These are phyloP conservation scores for Hepatocystis sp. DNA, from an alignment of 169 alveolate species.

Conservation along the genomic window DNA sequence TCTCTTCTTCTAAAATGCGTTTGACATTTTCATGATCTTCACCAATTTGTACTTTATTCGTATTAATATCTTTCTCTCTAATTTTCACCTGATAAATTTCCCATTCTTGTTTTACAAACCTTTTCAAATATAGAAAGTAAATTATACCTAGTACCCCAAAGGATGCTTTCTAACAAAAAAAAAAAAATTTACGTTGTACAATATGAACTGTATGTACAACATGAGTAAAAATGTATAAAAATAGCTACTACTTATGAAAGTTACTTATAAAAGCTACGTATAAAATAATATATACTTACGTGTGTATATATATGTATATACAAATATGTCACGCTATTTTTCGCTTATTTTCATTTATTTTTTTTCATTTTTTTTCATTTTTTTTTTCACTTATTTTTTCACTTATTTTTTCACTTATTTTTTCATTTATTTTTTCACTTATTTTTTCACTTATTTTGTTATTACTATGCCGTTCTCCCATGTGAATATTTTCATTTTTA, in stretches of 20 bases:
- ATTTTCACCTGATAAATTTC: conserved; percentile 60
- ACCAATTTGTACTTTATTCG: conserved; percentile 42
- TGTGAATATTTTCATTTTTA: too few species aligned
- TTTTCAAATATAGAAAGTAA: conserved; percentile 60
- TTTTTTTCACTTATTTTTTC: background rate
- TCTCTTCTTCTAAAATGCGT: conserved; percentile 66
- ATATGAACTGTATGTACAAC: too few species aligned
- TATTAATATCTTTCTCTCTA: conserved; percentile 51
- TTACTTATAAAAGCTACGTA: too few species aligned
- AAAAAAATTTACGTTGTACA: conserved; percentile 1
- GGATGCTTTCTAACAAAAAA: conserved; percentile 55
- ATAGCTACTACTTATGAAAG: too few species aligned
- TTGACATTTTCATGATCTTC: conserved; percentile 67
- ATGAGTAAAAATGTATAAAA: too few species aligned
- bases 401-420: background rate
- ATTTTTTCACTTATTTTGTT: too few species aligned
- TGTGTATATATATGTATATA: conserved; percentile 1
- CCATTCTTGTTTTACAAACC: conserved; percentile 67
- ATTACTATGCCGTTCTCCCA: conserved; percentile 5
- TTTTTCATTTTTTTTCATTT: background rate
- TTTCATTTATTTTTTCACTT: background rate
- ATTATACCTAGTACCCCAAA: conserved; percentile 71
- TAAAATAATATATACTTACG: background rate
- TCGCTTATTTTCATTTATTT: background rate
- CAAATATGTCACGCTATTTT: background rate